Evolutionary conservation across 108 stramenopile genomes (phyloP), one percentile per base, ranked within the genome.

Genomic region (Pseudonitzschia multistriata): DNA sequence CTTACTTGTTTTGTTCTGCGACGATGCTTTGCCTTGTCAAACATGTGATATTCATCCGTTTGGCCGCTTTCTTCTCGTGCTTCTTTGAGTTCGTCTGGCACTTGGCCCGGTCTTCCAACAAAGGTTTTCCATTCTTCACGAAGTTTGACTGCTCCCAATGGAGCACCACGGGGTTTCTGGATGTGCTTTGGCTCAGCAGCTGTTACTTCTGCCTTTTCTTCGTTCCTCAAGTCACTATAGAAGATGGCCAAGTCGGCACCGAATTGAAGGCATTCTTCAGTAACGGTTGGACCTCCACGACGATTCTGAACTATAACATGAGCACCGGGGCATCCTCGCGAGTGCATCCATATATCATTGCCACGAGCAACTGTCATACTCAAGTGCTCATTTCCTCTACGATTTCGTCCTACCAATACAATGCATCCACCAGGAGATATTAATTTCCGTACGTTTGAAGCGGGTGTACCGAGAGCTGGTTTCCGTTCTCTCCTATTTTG

Each of bases 271-370:
- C 87, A 86, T 34, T 81, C 91, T 25, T 85, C 80, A 8, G 81
- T 88, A 5, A 80, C 79, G 49, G 73, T 65, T 14, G 86, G 81
- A 22, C 81, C 67, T 27, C 88, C 85, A 62, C 88, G 81, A 48
- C 91, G 72, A 39, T 82, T 77, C 36, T 82, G 81, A 33, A 95
- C 71, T 10, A 95, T 62, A 0, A 95, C 88, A 66, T 95, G 94
- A 1, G 94, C 94, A 31, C 94, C 94, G 0, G 93, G 92, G 30
- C 80, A 84, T n/a, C 89, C 89, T 2, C 90, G 73, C 30, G 42
- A 62, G 25, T 95, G 94, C 83, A 93, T 82, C 94, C 94, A 95
- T 48, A 93, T 72, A 72, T 95, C 94, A 17, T 85, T 78, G 39
- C 83, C 80, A 31, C 82, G 79, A 3, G 91, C 91, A 4, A 85